These are phyloP conservation scores for Dryadomyces sulphureus DNA, from an alignment of 2,329 filamentous ascomycete genomes.

Conservation along the genomic window DNA sequence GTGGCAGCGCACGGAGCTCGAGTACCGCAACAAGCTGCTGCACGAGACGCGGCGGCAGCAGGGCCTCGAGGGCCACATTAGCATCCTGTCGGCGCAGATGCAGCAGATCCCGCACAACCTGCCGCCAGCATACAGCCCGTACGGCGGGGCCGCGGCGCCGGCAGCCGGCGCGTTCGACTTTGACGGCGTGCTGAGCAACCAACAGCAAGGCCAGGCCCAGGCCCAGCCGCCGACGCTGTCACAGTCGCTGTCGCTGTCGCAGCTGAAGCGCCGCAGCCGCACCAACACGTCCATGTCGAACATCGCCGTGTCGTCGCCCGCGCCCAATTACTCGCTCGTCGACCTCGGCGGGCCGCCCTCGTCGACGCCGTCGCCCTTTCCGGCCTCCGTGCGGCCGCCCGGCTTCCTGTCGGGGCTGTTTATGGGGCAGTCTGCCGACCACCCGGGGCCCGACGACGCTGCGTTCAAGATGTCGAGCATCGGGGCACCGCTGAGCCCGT, in stretches of 20 bases:
- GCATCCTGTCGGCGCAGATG: conserved; percentile 31
- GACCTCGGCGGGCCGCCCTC: conserved; percentile 15
- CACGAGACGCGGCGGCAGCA: conserved; percentile 31
- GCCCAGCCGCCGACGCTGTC: conserved; percentile 7
- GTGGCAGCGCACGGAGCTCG: conserved; percentile 38
- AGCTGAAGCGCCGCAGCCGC: conserved; percentile 32
- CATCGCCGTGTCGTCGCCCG: conserved; percentile 24
- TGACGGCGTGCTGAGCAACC: conserved; percentile 22
- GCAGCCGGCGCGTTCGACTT: conserved; percentile 25
- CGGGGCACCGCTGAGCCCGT: conserved; percentile 61
- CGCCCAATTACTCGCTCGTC: conserved; percentile 22
- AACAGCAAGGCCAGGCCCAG: too few species aligned
- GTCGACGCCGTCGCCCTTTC: conserved; percentile 20
- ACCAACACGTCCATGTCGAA: conserved; percentile 32
- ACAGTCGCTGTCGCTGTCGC: conserved; percentile 15
- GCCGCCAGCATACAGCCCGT: conserved; percentile 27
- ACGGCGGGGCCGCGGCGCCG: conserved; percentile 15
- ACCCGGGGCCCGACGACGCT: conserved; percentile 39
- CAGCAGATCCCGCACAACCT: conserved; percentile 17
- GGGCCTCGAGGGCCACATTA: conserved; percentile 31
- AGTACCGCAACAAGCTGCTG: conserved; percentile 34
- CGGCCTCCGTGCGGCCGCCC: conserved; percentile 2
- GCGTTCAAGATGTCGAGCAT: conserved; percentile 45
- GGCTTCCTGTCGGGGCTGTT: conserved; percentile 39
- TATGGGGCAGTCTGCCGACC: conserved; percentile 30